A percentile compares a stretch with the other conserved stretches of the same genome.
Conservation (phyloP, 2,329 filamentous ascomycete species). For the Pleoardoris graminearum region DNA sequence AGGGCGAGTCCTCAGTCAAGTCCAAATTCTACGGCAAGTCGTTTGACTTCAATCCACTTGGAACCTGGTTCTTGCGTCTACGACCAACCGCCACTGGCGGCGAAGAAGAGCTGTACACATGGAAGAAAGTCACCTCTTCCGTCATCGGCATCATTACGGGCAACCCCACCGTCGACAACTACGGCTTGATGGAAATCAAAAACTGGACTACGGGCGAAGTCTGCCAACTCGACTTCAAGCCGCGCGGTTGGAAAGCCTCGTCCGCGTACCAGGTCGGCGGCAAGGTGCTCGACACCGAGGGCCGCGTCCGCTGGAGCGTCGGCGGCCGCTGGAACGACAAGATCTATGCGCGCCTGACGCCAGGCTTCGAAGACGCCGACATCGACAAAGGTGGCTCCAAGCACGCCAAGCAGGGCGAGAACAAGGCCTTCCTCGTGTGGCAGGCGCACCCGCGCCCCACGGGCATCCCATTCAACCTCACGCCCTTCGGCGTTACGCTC, state of each 20-base stretch:
- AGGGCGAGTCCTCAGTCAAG: constrained; percentile 90
- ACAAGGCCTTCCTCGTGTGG: constrained; percentile 88
- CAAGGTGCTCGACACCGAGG: constrained; percentile 77
- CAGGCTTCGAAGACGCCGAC: constrained; percentile 80
- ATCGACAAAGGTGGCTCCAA: constrained; percentile 49
- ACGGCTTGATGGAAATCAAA: constrained; percentile 94
- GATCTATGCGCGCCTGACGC: constrained; percentile 89
- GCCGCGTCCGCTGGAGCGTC: constrained; percentile 84
- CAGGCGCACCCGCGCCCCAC: constrained; percentile 79
- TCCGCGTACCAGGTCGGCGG: constrained; percentile 88
- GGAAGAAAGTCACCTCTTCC: constrained; percentile 97
- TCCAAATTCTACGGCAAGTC: constrained; percentile 98
- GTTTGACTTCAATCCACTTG: constrained; percentile 94
- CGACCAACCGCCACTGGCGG: constrained; percentile 69
- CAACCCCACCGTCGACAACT: constrained; percentile 96
- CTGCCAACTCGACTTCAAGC: constrained; percentile 90
- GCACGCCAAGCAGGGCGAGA: constrained; percentile 60
- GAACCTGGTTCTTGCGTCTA: constrained; percentile 93
- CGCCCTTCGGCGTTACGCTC: constrained; percentile 91
- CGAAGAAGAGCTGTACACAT: constrained; percentile 86
- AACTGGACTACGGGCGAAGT: constrained; percentile 95
- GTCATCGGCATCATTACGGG: constrained; percentile 99
- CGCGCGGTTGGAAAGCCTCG: constrained; percentile 91
- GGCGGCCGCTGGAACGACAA: constrained; percentile 97
- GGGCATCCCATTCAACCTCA: constrained; percentile 94